Evolutionary conservation across 331 rosid species (phyloP).

Genomic region (Stylosanthes scabra): DNA sequence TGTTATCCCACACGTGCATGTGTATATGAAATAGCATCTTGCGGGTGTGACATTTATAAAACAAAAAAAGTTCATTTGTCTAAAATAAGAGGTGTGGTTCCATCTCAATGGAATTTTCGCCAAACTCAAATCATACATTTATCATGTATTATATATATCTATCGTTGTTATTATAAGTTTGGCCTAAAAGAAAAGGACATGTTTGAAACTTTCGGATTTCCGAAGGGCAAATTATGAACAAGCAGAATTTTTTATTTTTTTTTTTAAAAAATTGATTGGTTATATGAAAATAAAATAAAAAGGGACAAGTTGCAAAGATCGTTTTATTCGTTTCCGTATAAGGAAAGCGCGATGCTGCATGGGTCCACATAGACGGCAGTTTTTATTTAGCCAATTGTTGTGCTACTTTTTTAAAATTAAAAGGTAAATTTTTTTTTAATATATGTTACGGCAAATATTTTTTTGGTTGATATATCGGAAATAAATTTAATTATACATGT

Average conservation of each 20-base stretch:
- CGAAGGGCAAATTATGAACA: constrained; percentile 5
- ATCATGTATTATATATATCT: neutral
- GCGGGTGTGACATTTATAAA: neutral
- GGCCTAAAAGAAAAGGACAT: constrained; percentile 21
- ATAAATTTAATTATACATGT: too few species aligned
- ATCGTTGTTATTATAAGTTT: neutral
- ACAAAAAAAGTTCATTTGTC: neutral
- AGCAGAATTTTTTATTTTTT: neutral
- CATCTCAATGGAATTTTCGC: too few species aligned
- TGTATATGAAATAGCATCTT: too few species aligned
- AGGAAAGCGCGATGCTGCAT: constrained; percentile 14
- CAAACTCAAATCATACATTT: too few species aligned
- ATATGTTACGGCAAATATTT: too few species aligned
- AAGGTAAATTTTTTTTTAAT: too few species aligned
- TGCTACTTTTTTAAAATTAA: too few species aligned
- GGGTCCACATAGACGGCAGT: constrained; percentile 14
- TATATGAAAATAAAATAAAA: neutral
- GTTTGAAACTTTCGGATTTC: neutral
- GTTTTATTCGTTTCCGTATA: constrained; percentile 29
- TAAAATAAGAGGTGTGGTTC: neutral
- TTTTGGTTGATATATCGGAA: too few species aligned
- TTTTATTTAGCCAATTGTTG: too few species aligned
- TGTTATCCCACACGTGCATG: neutral
- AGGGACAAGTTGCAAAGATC: neutral
- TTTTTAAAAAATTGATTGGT: neutral